Evolutionary conservation across 2,329 filamentous ascomycete species (phyloP), one percentile per base, ranked within the genome.

Genomic region (Aspergillus niger): DNA sequence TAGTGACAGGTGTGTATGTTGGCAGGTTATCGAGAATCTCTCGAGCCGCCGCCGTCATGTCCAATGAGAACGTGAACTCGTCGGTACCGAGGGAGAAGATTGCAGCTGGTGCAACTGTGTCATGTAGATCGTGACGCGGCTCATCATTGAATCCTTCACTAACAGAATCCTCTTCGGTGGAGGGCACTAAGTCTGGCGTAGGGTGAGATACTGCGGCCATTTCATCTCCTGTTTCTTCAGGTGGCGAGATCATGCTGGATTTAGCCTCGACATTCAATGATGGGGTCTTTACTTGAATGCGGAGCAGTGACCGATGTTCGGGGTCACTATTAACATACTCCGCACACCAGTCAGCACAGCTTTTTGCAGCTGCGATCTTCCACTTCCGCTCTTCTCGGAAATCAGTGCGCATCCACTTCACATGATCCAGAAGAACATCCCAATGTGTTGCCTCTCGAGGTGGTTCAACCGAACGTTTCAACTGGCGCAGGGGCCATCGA

Each of bases 401-500:
- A 76, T 99, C 95, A 1, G 92, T 97, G 54, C 93, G 87, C 91
- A 99, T 96, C 94, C 94, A 98, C 75, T 93, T 96, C 85, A 94
- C 91, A 79, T 99, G 93, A 67, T 92, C 86, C 32, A 99, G 80
- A 58, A 98, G 76, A 55, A 94, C 84, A 77, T 99, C 95, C 85
- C 89, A 91, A 67, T 98, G 94, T 2, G 89, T 88, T 1, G 86
- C 84, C 17, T 89, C 89, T 39, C 92, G 86, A 3, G 86, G 83
- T 4, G 94, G 93, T 75, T 99, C 95, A 1, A 88, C 83, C 41
- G 88, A 91, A 59, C 92, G 89, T 72, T 96, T 91, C 47, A 93
- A 87, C 71, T 99, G 95, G 55, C 94, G 86, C 50, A 99, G 77
- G 5, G 93, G 95, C 94, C 95, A 98, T 70, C 94, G 90, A 68